A percentile compares a stretch with the other conserved stretches of the same genome.
Evolutionary conservation across 2,329 filamentous ascomycete genomes (phyloP).

Genomic region (Alternaria conjuncta): DNA sequence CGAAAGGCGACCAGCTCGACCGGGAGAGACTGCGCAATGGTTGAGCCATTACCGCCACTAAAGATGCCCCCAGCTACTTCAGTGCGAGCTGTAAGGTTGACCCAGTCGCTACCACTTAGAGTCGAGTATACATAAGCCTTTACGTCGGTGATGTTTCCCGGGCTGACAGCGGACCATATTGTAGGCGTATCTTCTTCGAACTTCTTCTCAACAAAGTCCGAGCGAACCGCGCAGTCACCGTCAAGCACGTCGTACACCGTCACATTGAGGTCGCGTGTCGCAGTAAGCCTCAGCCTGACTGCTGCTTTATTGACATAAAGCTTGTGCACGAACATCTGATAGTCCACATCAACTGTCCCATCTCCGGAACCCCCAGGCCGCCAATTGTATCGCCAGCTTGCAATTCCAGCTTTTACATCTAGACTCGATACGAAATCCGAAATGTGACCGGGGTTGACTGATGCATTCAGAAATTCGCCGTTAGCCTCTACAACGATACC

Average conservation of each 20-base stretch:
- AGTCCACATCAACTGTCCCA: constrained; percentile 64
- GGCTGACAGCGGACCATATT: constrained; percentile 71
- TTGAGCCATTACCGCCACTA: constrained; percentile 62
- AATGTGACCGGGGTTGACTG: constrained; percentile 64
- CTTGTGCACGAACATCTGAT: constrained; percentile 71
- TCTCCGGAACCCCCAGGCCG: constrained; percentile 55
- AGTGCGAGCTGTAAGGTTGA: constrained; percentile 52
- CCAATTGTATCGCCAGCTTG: constrained; percentile 72
- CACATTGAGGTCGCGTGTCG: constrained; percentile 60
- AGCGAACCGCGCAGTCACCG: constrained; percentile 70
- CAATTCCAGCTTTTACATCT: constrained; percentile 67
- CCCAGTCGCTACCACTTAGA: constrained; percentile 54
- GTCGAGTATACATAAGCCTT: constrained; percentile 67
- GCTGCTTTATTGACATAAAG: constrained; percentile 66
- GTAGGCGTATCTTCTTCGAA: constrained; percentile 57
- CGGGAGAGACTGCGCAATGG: constrained; percentile 67
- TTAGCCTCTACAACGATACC: constrained; percentile 65
- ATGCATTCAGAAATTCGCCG: constrained; percentile 64
- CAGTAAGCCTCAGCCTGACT: constrained; percentile 65
- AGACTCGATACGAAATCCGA: constrained; percentile 66
- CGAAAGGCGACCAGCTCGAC: constrained; percentile 61
- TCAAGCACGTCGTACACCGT: constrained; percentile 72
- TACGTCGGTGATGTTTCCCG: constrained; percentile 66
- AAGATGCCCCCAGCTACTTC: constrained; percentile 58
- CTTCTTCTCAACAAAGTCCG: constrained; percentile 64